phyloP scores from a whole-genome alignment of 306 rosid genomes.

The Sphenostylis stenocarpa region DNA sequence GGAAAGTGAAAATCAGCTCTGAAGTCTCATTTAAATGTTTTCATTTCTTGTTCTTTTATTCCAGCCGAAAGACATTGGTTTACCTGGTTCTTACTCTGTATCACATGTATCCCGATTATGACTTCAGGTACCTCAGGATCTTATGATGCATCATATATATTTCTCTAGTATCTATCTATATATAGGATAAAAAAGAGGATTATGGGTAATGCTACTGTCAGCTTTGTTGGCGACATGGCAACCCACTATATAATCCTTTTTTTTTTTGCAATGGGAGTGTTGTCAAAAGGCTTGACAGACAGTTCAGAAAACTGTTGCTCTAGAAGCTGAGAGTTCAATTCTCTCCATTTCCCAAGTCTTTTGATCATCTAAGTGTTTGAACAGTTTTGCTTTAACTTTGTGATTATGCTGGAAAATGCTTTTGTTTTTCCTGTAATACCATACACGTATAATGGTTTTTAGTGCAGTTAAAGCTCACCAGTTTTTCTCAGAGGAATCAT shows the following conservation, averaged over 20 bases:
- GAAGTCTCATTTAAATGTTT: conserved; percentile 36
- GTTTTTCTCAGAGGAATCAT: conserved; percentile 90
- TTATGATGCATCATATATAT: conserved; percentile 26
- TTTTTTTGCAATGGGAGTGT: conserved; percentile 79
- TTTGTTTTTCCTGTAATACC: conserved; percentile 39
- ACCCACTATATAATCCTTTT: conserved; percentile 82
- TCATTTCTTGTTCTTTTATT: conserved; percentile 39
- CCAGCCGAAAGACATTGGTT: conserved; percentile 94
- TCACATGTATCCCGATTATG: conserved; percentile 95
- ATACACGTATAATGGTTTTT: conserved; percentile 52
- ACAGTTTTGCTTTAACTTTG: not conserved
- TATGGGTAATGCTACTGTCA: conserved; percentile 99
- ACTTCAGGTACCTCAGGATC: conserved; percentile 88
- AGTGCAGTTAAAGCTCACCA: conserved; percentile 98
- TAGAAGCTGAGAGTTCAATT: conserved; percentile 99
- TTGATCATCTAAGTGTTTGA: conserved; percentile 37
- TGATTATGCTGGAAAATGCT: conserved; percentile 26
- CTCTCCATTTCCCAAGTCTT: conserved; percentile 98
- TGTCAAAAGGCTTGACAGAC: conserved; percentile 99
- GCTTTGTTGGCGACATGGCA: conserved; percentile 98
- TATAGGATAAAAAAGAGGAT: conserved; percentile 53
- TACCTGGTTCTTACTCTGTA: conserved; percentile 87
- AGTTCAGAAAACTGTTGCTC: conserved; percentile 88
- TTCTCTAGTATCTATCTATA: not conserved
- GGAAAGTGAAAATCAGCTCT: conserved; percentile 30